A percentile compares a stretch with the other conserved stretches of the same genome.
These are phyloP conservation scores for Ogataea haglerorum DNA, from an alignment of 805 yeast species.

Conservation along the genomic window DNA sequence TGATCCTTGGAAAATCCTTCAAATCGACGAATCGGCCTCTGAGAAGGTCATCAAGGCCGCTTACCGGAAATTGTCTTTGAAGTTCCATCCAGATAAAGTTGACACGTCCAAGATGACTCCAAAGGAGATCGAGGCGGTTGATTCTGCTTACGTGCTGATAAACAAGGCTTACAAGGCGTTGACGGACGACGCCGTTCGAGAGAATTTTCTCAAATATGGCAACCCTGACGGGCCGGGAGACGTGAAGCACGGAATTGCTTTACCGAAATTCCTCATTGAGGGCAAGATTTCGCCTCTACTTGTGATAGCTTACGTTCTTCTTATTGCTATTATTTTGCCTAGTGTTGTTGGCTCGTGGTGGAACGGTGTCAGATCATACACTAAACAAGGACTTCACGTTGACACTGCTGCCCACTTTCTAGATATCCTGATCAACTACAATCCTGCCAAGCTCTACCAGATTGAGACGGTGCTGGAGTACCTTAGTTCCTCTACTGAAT, in stretches of 20 bases:
- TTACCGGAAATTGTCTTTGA: slow-evolving; percentile 82
- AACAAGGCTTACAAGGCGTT: slow-evolving; percentile 92
- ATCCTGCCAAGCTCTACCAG: slow-evolving; percentile 64
- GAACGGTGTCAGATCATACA: slow-evolving; percentile 73
- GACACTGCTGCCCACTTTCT: slow-evolving; percentile 79
- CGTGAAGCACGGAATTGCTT: slow-evolving; percentile 86
- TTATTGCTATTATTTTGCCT: slow-evolving; percentile 80
- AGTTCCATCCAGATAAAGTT: slow-evolving; percentile 92
- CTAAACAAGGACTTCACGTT: slow-evolving; percentile 78
- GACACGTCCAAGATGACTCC: slow-evolving; percentile 55
- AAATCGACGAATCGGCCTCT: slow-evolving; percentile 59
- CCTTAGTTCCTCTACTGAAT: slow-evolving; percentile 67
- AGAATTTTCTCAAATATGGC: slow-evolving; percentile 82
- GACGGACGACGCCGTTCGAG: slow-evolving; percentile 82
- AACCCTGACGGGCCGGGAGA: slow-evolving; percentile 98
- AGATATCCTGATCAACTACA: slow-evolving; percentile 66
- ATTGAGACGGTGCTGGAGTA: slow-evolving; percentile 55
- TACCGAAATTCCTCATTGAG: slow-evolving; percentile 88
- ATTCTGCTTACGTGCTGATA: slow-evolving; percentile 73
- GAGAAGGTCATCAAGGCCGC: slow-evolving; percentile 78
- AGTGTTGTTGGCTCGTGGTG: slow-evolving; percentile 85
- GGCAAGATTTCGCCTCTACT: slow-evolving; percentile 69
- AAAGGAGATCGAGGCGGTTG: slow-evolving; percentile 55
- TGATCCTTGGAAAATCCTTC: slow-evolving; percentile 90
- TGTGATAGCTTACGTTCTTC: slow-evolving; percentile 56